Evolutionary conservation across 2,329 filamentous ascomycete genomes (phyloP).

Genomic region (Proliferodiscus dingleyae): DNA sequence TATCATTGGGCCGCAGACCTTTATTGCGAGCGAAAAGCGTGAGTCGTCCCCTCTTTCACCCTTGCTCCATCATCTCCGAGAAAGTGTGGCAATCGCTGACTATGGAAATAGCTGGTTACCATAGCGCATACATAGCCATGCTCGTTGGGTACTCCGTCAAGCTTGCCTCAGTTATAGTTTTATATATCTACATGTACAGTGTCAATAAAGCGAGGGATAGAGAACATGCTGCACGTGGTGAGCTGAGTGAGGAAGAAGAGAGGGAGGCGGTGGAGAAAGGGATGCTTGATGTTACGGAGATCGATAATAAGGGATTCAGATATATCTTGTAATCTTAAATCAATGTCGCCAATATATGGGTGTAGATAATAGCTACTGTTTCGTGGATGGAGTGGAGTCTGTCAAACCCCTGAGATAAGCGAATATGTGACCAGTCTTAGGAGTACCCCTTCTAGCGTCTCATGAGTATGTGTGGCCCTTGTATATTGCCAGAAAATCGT

Average conservation of each 20-base stretch:
- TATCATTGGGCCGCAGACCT: slow-evolving; percentile 42
- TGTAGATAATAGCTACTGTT: no score
- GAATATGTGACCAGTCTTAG: no score
- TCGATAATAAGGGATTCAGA: slow-evolving; percentile 50
- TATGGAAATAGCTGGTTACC: slow-evolving; percentile 29
- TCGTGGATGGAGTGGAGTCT: neutral
- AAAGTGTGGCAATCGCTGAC: slow-evolving; percentile 9
- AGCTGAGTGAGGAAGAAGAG: slow-evolving; percentile 38
- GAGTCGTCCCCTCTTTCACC: slow-evolving; percentile 7
- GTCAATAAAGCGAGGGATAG: slow-evolving; percentile 50
- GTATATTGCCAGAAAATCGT: no score
- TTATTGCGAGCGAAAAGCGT: slow-evolving; percentile 25
- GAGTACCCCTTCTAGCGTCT: no score
- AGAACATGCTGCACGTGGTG: slow-evolving; percentile 31
- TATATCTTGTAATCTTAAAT: slow-evolving; percentile 42
- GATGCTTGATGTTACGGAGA: slow-evolving; percentile 51
- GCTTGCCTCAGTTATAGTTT: slow-evolving; percentile 41
- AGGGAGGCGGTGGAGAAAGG: slow-evolving; percentile 47
- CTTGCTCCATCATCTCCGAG: neutral
- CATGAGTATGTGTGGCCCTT: no score
- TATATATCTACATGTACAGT: slow-evolving; percentile 52
- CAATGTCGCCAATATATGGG: no score
- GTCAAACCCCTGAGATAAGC: no score
- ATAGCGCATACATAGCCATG: slow-evolving; percentile 37
- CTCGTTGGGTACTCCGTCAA: slow-evolving; percentile 52